These are phyloP conservation scores for Cladophialophora exuberans DNA, from an alignment of 2,329 filamentous ascomycete genomes.

Conservation along the genomic window DNA sequence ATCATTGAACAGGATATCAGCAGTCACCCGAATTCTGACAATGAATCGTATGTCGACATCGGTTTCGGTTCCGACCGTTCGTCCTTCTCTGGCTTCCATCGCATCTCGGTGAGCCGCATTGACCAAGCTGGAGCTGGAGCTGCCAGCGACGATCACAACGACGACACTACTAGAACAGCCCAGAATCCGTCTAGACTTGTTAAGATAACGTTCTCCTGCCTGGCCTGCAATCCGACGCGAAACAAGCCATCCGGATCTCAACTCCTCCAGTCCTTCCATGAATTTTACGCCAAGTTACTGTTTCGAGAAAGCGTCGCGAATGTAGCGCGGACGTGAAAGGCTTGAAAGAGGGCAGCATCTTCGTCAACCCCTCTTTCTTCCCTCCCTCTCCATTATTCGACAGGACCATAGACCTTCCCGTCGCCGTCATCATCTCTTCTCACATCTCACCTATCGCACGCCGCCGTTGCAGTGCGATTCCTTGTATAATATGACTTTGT, in stretches of 20 bases:
- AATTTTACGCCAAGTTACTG: constrained; percentile 7
- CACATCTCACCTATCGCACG: no score
- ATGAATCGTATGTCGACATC: constrained; percentile 12
- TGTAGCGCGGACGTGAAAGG: not conserved
- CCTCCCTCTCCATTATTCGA: no score
- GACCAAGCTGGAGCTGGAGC: not conserved
- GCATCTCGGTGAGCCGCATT: constrained; percentile 3
- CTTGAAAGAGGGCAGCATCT: not conserved
- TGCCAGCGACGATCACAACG: not conserved
- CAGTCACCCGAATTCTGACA: not conserved
- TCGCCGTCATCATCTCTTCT: no score
- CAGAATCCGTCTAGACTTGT: not conserved
- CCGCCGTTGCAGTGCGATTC: no score
- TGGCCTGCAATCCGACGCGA: constrained; percentile 11
- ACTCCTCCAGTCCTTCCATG: not conserved
- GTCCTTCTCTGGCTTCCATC: constrained; percentile 11
- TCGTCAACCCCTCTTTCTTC: not conserved
- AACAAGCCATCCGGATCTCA: not conserved
- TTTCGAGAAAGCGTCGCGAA: constrained; percentile 8
- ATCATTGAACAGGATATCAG: constrained; percentile 4
- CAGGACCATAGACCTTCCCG: no score
- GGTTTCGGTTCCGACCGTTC: constrained; percentile 14
- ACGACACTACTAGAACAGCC: not conserved
- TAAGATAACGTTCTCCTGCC: constrained; percentile 6
- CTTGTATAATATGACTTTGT: no score